Base-by-base conservation (phyloP, 345 rosid species). In the Salix koriyanagi region DNA sequence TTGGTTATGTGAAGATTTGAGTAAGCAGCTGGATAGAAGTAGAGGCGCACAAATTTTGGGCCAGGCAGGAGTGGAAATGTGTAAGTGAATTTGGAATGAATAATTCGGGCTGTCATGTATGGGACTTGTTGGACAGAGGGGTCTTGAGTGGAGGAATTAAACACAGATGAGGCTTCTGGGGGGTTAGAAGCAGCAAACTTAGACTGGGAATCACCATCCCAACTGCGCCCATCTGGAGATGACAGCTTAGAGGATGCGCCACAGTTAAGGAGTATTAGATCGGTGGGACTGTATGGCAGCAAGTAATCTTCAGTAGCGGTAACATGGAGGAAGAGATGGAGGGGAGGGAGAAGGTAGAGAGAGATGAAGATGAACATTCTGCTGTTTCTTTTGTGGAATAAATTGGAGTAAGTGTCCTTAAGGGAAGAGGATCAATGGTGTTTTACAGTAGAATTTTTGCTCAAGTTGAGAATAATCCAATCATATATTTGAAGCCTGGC, bases 21-120 rank as follows among this genome's bases (percentile, higher is more conserved):
- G 46, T 79, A 73, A 3, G 64, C 16, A 7, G 66, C 16, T 2
- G 60, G 68, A 73, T 78, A 79, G 21, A 79, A 79, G 52, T 79
- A 69, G n/a, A 79, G 77, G 11, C 77, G 77, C 56, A 79, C 37
- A 74, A 88, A 84, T 34, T 79, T 84, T 4, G 83, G 82, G 6
- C 88, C 88, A 1, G 79, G 25, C 1, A 77, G 26, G 69, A 84
- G 75, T 1, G 74, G 83, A 54, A 88, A 80, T 21, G 67, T 68
- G 77, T 82, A 88, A 52, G 72, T 72, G 83, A 88, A 79, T 2
- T 61, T 15, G 7, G 84, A 75, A 9, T 7, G 56, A 25, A 75
- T 69, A 48, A 85, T 67, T 1, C 78, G 81, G 2, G 85, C 83
- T 5, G 84, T 71, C 42, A 2, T 6, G 84, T 73, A 85, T 1